Base-by-base conservation (phyloP, 306 rosid species). In the Ceratonia siliqua region DNA sequence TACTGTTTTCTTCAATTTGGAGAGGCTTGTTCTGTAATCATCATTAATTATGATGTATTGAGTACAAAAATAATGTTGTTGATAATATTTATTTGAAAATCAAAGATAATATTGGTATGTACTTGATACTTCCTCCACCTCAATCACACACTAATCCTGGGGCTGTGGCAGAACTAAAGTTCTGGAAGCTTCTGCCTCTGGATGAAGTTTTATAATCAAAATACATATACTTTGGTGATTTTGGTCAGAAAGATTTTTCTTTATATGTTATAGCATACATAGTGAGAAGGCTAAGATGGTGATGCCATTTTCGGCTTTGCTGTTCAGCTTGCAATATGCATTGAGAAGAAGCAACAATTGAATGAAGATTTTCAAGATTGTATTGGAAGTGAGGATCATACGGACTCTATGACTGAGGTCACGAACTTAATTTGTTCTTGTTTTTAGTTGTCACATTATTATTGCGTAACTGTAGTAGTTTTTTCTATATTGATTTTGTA, bases 311-410 rank as follows among this genome's bases (percentile, higher is more conserved):
- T 64, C 70, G 73, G 57, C 52, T 61, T 81, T 82, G 21, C 59
- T 79, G 21, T 84, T 78, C 85, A 94, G 98, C 89, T 94, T 79
- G 96, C 98, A 32, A 90, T 91, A 76, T 94, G 98, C 83, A 88
- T 94, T 48, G 97, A 91, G 81, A 87, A 62, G 83, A 94, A 85
- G 85, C 79, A 77, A 76, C 89, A 87, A 68, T 38, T 73, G 58
- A 87, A 64, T 77, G 98, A 94, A 74, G 96, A 91, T 57, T 94
- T 81, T 88, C 89, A 91, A 87, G 98, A 94, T 76, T 94, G 98
- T 81, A 81, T 89, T 78, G 98, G 84, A 62, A 94, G 89, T 82
- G 52, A 81, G 66, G 98, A 89, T 82, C 82, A 78, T 18, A 80
- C 84, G 32, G 92, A 90, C 77, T 79, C 89, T 63, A 73, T 21